Base-by-base conservation (phyloP, 495 filamentous ascomycete species). In the Penicillium coprophilum region DNA sequence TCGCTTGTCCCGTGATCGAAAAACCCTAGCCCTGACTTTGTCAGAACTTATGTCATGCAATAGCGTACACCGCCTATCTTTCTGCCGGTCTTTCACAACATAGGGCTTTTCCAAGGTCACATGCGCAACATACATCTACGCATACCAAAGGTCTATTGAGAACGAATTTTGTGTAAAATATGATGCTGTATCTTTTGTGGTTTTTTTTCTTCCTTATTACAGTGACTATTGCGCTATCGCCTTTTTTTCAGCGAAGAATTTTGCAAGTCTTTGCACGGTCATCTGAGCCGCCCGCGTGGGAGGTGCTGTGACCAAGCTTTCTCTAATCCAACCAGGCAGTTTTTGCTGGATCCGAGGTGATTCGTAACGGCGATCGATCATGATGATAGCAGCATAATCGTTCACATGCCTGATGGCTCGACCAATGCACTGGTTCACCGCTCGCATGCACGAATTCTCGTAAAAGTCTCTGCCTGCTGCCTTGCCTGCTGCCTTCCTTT, bases 341-440 rank as follows among this genome's bases (percentile, higher is more conserved):
- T 97, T 97, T 2, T 68, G 76, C 65, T 82, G 80, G 51, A 96
- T 89, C 45, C 86, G 77, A 13, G 84, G 73, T 28, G 72, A 81
- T 27, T 75, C 78, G 73, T 92, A 98, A 50, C 94, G 76, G 58
- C 80, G 77, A 61, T 98, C 94, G 28, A 96, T 74, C 61, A 98
- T 79, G 36, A 96, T 71, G 47, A 98, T 97, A 17, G 87, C 85
- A 1, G 95, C 95, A 72, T 95, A 97, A 62, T 98, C 94, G 36
- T 81, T 81, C 13, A 80, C 82, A 71, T 98, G 94, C 34, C 94
- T 77, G 59, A 98, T 96, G 1, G 92, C 94, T 56, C 94, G 79
- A 4, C 94, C 94, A 60, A 98, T 90, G 63, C 89, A 91, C 76
- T 98, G 94, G 69, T 98, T 98, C 39, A 98, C 95, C 13, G 93